Evolutionary conservation across 2,329 filamentous ascomycete genomes (phyloP).

Genomic region (Colletotrichum tamarilloi): DNA sequence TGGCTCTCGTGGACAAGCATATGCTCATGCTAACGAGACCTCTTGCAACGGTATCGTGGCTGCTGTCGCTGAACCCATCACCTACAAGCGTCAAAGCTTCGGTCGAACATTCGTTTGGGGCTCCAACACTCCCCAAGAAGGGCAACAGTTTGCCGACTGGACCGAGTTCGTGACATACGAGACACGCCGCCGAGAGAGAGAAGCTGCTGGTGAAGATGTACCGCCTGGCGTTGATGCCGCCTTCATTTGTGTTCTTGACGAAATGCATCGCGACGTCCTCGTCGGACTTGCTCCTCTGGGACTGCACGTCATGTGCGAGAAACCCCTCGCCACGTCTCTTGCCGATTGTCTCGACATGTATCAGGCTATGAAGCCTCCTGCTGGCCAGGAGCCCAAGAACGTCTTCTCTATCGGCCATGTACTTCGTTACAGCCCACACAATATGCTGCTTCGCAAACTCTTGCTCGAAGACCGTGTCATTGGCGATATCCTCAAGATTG

Average conservation of each 20-base stretch:
- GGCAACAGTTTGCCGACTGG: conserved; percentile 81
- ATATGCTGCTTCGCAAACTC: conserved; percentile 83
- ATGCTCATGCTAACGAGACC: conserved; percentile 74
- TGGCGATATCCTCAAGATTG: conserved; percentile 85
- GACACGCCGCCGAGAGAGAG: conserved; percentile 65
- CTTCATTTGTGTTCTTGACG: conserved; percentile 81
- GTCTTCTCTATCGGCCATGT: conserved; percentile 96
- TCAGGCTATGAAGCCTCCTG: conserved; percentile 58
- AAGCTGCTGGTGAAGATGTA: conserved; percentile 59
- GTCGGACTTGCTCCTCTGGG: conserved; percentile 75
- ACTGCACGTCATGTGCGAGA: conserved; percentile 94
- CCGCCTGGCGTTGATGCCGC: conserved; percentile 69
- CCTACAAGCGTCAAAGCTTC: conserved; percentile 79
- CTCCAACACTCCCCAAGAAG: conserved; percentile 57
- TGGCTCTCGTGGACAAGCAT: conserved; percentile 81
- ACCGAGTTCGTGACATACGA: conserved; percentile 82
- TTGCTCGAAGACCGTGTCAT: conserved; percentile 80
- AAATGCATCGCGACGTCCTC: conserved; percentile 87
- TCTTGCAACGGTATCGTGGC: conserved; percentile 76
- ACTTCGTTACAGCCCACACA: conserved; percentile 91
- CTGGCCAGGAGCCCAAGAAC: conserved; percentile 37
- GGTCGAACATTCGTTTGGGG: conserved; percentile 81
- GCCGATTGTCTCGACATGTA: conserved; percentile 83
- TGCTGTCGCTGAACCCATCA: conserved; percentile 84
- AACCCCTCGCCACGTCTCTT: conserved; percentile 86